Evolutionary conservation across 495 filamentous ascomycete genomes (phyloP), one percentile per base, ranked within the genome.

Genomic region (Umbilicaria muhlenbergii): DNA sequence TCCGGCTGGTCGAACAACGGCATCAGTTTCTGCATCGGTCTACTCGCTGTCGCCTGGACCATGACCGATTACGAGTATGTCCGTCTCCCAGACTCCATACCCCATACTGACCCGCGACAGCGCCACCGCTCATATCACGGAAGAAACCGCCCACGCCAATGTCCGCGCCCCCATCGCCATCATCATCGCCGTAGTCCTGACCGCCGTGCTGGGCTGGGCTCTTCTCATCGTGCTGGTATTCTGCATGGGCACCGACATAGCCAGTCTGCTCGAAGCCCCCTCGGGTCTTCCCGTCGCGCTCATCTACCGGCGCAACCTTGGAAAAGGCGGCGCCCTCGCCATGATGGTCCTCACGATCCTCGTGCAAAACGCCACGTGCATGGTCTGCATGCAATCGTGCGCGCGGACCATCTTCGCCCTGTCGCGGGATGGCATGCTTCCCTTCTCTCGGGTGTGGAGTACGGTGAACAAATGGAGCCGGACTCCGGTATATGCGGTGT

Each of bases 1-100:
- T 78, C 76, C 8, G 77, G 77, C 34, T 81, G 77, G 77, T 69
- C 68, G 11, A 79, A 66, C 16, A 77, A 72, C 46, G 57, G 64
- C 13, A 79, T 80, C 46, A 79, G 75, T 2, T 81, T 80, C 50
- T 62, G 80, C 18, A 61, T 81, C 21, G 77, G 77, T 5, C 83
- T 84, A 51, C 63, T 84, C n/a, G 78, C 76, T 3, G 80, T 84
- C 2, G 75, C 80, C 13, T 84, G 78, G 78, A 78, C 74, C 11
- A 82, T 83, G 78, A 83, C 79, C 14, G 79, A 83, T 51, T 83
- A 83, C 48, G 79, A 83, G 24, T 44, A 36, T 18, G 39, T 15
- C 39, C 16, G 14, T 8, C 21, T 8, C 6, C 7, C 11, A 3
- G 0, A 8, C 8, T 32, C 14, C 24, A 42, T n/a, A 35, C 31